These are phyloP conservation scores for Gossypium australe DNA, from an alignment of 345 rosid genomes.

Conservation along the genomic window DNA sequence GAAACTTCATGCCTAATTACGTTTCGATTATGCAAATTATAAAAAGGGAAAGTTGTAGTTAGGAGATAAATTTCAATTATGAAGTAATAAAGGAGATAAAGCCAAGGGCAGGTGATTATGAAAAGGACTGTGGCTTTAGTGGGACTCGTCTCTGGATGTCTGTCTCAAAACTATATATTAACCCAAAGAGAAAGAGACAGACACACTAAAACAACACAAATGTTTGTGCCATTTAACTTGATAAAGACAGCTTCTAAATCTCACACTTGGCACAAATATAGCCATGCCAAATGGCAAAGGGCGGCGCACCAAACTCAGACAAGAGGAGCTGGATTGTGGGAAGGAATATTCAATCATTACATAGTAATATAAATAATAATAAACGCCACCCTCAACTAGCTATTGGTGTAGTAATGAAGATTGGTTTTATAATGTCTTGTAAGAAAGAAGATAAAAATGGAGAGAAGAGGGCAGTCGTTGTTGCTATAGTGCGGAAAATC, in stretches of 20 bases:
- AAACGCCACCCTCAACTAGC: too few relatives aligned
- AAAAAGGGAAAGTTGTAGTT: background rate
- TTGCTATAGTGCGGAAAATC: conserved; percentile 32
- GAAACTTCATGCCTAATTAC: too few relatives aligned
- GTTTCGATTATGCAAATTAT: background rate
- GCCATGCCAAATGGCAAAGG: background rate
- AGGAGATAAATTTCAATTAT: background rate
- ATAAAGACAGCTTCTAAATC: background rate
- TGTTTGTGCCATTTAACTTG: background rate
- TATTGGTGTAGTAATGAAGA: too few relatives aligned
- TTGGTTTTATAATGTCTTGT: too few relatives aligned
- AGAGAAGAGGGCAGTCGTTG: conserved; percentile 11
- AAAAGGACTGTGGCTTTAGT: conserved; percentile 2
- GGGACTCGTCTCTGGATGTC: background rate
- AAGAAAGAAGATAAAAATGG: too few relatives aligned
- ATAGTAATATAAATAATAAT: background rate
- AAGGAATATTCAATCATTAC: background rate
- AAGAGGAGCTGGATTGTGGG: background rate
- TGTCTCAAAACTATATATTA: background rate
- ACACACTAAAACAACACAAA: background rate
- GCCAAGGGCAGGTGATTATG: background rate
- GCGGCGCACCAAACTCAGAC: background rate
- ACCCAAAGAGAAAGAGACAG: background rate
- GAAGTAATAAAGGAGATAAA: background rate
- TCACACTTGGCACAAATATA: background rate